Evolutionary conservation across 108 stramenopile species (phyloP), one percentile per base, ranked within the genome.

Genomic region (Cyclotella baltica): DNA sequence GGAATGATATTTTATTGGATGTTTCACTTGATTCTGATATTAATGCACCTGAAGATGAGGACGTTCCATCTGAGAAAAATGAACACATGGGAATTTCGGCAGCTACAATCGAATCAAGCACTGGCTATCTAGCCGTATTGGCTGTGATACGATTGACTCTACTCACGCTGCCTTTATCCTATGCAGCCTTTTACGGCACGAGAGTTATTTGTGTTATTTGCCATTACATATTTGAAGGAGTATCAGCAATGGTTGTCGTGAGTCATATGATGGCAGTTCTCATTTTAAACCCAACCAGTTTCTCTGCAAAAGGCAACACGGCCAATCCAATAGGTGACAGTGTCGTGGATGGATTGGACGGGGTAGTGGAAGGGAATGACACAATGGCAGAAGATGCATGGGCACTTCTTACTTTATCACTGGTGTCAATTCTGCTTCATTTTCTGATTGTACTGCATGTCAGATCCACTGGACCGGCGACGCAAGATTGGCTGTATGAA

Each of bases 381-480:
- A 15, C 55, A 34, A 4, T 46, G 40, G 27, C 4, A 46, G 53
- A 72, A 20, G 40, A 84, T 50, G 70, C 66, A 61, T 95, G 92
- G 92, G 77, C 80, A 3, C 53, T 90, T 16, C 58, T 93, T 55
- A 46, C 87, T 15, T 50, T 91, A 18, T 84, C 89, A 0, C 37
- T 92, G 10, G 47, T 88, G 11, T 78, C 88, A 4, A 89, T 74
- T 22, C 34, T 85, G 10, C 83, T 88, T n/a, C 94, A 95, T 70
- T 71, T 90, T 62, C 47, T 91, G n/a, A 66, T 95, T 55, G 81
- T 95, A 27, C 70, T 88, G 16, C 94, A 95, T 76, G 92, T 95
- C 0, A 82, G 90, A 65, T 89, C 88, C 11, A 90, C 92, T 36
- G 94, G 89, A 22, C 93, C 93, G 18, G 62, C 76, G 52, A 65